Percentiles rank a stretch among this genome's conserved stretches.
These are phyloP conservation scores for Annulohypoxylon moriforme DNA, from an alignment of 495 filamentous ascomycete genomes.

Conservation along the genomic window DNA sequence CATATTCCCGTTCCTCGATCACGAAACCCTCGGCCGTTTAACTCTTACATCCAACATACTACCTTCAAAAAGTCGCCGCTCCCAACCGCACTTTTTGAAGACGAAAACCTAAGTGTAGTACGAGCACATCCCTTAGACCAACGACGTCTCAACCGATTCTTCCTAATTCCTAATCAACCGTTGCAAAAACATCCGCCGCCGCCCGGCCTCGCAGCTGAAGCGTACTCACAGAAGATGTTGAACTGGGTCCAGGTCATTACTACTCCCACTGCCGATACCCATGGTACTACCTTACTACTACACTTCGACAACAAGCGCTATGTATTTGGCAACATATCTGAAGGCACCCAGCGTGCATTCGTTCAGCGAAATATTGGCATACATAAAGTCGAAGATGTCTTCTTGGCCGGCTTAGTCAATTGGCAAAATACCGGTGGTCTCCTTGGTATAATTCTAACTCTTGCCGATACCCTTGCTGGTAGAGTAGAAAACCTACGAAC, in stretches of 20 bases:
- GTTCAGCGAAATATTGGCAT: constrained; percentile 71
- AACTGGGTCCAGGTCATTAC: constrained; percentile 76
- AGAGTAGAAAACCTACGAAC: constrained; percentile 42
- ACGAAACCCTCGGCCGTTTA: neutral
- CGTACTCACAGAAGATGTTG: constrained; percentile 69
- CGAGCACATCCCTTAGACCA: constrained; percentile 9
- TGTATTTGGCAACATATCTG: constrained; percentile 83
- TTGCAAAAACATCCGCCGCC: neutral
- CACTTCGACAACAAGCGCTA: constrained; percentile 85
- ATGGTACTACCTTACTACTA: constrained; percentile 78
- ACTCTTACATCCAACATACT: neutral
- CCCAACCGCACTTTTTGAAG: constrained; percentile 15
- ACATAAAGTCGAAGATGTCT: constrained; percentile 74
- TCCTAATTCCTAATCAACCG: neutral
- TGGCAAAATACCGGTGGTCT: constrained; percentile 84
- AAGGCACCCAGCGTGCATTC: constrained; percentile 85
- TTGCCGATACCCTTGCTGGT: constrained; percentile 71
- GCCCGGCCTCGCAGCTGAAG: neutral
- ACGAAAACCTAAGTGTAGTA: neutral
- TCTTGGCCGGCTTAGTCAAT: constrained; percentile 79
- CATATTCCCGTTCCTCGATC: neutral
- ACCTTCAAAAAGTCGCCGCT: constrained; percentile 16
- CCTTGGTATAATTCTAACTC: constrained; percentile 82
- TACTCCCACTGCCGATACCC: constrained; percentile 90
- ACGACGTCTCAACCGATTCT: neutral